Evolutionary conservation across 768 basidiomycete genomes (phyloP).

Genomic region (Boletellus sp.): DNA sequence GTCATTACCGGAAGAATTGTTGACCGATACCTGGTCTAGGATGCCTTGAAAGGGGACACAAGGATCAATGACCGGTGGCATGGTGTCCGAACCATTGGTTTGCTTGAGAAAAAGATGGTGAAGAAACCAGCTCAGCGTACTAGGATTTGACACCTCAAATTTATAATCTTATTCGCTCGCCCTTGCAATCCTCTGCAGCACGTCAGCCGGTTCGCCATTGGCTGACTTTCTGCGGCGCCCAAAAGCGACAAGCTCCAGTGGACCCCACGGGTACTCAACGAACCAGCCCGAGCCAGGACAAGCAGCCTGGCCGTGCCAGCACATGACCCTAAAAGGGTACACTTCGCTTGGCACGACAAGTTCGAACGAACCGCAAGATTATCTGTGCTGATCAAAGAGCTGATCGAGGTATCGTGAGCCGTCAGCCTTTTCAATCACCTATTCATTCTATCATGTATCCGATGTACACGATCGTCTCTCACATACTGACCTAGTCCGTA

Average conservation of each 20-base stretch:
- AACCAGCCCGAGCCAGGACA: conserved; percentile 7
- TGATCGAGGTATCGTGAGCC: neutral
- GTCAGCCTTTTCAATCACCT: neutral
- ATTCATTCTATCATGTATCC: neutral
- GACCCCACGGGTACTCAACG: neutral
- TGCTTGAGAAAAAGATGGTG: neutral
- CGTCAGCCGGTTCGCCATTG: neutral
- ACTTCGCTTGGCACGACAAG: neutral
- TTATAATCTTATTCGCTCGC: neutral
- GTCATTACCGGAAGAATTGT: neutral
- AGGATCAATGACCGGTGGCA: neutral
- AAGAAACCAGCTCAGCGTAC: neutral
- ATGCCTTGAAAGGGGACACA: neutral
- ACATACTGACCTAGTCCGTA: neutral
- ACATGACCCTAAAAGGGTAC: neutral
- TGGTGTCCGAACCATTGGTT: neutral
- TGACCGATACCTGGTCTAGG: neutral
- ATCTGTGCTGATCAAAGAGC: neutral
- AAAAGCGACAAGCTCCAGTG: neutral
- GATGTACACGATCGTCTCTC: neutral
- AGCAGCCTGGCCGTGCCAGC: too few relatives aligned
- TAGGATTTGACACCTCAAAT: neutral
- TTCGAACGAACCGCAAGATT: neutral
- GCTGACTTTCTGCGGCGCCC: neutral
- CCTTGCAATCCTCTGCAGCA: neutral